Percentiles rank a stretch among this genome's conserved stretches.
phyloP scores from a whole-genome alignment of 2,329 filamentous ascomycete genomes.

The Xylariaceae sp. region DNA sequence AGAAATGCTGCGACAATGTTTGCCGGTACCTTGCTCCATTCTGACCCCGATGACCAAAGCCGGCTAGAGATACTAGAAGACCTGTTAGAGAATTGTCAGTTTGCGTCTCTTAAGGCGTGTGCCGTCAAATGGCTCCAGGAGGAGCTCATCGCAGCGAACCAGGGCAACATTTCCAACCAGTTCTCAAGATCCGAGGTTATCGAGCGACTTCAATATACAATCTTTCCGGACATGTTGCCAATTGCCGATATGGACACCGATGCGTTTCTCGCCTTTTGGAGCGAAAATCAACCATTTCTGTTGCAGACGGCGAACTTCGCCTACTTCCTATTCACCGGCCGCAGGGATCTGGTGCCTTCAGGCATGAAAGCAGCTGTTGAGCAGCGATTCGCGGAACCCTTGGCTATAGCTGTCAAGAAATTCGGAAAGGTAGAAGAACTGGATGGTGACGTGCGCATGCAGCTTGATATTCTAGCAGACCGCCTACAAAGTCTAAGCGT shows the following conservation, averaged over 20 bases:
- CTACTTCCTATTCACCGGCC: slow-evolving; percentile 58
- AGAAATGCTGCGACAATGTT: slow-evolving; percentile 61
- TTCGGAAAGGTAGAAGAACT: slow-evolving; percentile 40
- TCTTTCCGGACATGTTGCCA: slow-evolving; percentile 63
- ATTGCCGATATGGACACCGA: slow-evolving; percentile 50
- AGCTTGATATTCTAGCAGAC: slow-evolving; percentile 51
- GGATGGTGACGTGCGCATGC: slow-evolving; percentile 44
- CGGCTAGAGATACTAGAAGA: slow-evolving; percentile 68
- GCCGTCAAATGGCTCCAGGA: slow-evolving; percentile 69
- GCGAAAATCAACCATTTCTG: slow-evolving; percentile 58
- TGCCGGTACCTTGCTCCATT: slow-evolving; percentile 61
- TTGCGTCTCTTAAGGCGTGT: slow-evolving; percentile 65
- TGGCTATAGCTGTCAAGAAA: slow-evolving; percentile 50
- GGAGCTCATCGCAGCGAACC: slow-evolving; percentile 58
- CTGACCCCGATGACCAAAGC: slow-evolving; percentile 63
- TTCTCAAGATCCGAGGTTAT: slow-evolving; percentile 63
- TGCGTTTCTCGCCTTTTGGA: slow-evolving; percentile 58
- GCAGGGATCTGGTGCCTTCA: slow-evolving; percentile 55
- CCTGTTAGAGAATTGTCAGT: slow-evolving; percentile 69
- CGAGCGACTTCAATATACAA: slow-evolving; percentile 63
- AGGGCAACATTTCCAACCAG: slow-evolving; percentile 38
- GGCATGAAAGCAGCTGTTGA: slow-evolving; percentile 64
- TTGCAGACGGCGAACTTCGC: slow-evolving; percentile 67
- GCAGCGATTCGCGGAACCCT: slow-evolving; percentile 62
- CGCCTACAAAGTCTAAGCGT: slow-evolving; percentile 46